phyloP scores from a whole-genome alignment of 1,284 basidiomycete genomes.

The Coniophora puteana region DNA sequence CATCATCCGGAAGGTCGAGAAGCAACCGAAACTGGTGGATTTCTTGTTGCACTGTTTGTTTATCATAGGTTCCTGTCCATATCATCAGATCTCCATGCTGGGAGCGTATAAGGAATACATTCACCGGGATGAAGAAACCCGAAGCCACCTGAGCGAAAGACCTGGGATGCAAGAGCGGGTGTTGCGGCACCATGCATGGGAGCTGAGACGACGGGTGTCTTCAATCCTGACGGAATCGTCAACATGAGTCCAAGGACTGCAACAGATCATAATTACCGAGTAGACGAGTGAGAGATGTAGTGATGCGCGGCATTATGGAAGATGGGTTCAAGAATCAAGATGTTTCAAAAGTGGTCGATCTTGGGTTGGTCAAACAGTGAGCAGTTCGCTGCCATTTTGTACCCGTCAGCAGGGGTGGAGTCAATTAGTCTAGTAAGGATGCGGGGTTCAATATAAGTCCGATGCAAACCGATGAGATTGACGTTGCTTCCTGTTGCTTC shows the following conservation, averaged over 20 bases:
- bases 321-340: too few species aligned
- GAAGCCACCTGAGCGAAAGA: conserved; percentile 63
- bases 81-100: background rate
- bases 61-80: background rate
- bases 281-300: conserved; percentile 34
- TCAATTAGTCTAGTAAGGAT: too few species aligned
- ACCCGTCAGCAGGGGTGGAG: too few species aligned
- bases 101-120: conserved; percentile 4
- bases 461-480: too few species aligned
- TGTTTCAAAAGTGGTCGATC: too few species aligned
- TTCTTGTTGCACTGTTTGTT: too few species aligned
- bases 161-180: conserved; percentile 58
- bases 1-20: conserved; percentile 29
- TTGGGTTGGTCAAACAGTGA: too few species aligned
- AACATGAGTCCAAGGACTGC: background rate
- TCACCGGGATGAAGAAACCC: conserved; percentile 64
- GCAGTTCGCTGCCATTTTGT: too few species aligned
- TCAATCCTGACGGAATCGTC: conserved; percentile 34
- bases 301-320: too few species aligned
- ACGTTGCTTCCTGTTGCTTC: too few species aligned
- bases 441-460: too few species aligned
- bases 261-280: conserved; percentile 22
- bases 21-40: conserved; percentile 10
- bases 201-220: conserved; percentile 55
- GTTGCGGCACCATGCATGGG: conserved; percentile 69